Conservation (phyloP, 495 filamentous ascomycete species). For the Penicillium nucicola region DNA sequence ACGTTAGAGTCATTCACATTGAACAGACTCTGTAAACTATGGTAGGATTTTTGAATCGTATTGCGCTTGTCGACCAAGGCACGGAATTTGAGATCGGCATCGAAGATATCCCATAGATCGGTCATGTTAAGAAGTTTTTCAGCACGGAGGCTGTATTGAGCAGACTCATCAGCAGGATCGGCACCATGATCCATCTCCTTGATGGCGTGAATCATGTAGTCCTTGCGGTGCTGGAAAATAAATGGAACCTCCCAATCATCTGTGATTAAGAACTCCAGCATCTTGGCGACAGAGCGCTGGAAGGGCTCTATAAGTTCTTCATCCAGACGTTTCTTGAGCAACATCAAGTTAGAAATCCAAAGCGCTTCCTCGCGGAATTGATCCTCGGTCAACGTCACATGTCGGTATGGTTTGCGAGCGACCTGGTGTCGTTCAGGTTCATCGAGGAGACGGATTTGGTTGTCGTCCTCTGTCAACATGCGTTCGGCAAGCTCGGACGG, state of each 20-base stretch:
- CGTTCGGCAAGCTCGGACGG: slow-evolving; percentile 89
- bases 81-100: slow-evolving; percentile 90
- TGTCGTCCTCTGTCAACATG: slow-evolving; percentile 93
- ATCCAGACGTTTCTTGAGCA: slow-evolving; percentile 75
- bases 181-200: slow-evolving; percentile 58
- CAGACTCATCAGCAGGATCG: slow-evolving; percentile 58
- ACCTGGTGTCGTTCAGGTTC: slow-evolving; percentile 94
- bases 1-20: slow-evolving; percentile 54
- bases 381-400: slow-evolving; percentile 70
- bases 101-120: slow-evolving; percentile 91
- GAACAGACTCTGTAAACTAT: slow-evolving; percentile 59
- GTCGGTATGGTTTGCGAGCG: slow-evolving; percentile 79
- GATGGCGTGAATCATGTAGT: slow-evolving; percentile 91
- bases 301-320: slow-evolving; percentile 74
- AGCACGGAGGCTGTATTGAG: slow-evolving; percentile 69
- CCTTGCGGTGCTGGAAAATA: slow-evolving; percentile 96
- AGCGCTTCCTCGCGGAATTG: slow-evolving; percentile 82
- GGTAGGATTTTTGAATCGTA: slow-evolving; percentile 71
- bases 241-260: slow-evolving; percentile 95
- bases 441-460: slow-evolving; percentile 78
- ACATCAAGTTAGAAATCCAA: slow-evolving; percentile 87
- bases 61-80: slow-evolving; percentile 87
- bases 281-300: slow-evolving; percentile 80
- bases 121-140: slow-evolving; percentile 90
- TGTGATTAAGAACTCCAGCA: slow-evolving; percentile 90